Conservation (phyloP, 2,329 filamentous ascomycete species). For the Fusarium sp. region DNA sequence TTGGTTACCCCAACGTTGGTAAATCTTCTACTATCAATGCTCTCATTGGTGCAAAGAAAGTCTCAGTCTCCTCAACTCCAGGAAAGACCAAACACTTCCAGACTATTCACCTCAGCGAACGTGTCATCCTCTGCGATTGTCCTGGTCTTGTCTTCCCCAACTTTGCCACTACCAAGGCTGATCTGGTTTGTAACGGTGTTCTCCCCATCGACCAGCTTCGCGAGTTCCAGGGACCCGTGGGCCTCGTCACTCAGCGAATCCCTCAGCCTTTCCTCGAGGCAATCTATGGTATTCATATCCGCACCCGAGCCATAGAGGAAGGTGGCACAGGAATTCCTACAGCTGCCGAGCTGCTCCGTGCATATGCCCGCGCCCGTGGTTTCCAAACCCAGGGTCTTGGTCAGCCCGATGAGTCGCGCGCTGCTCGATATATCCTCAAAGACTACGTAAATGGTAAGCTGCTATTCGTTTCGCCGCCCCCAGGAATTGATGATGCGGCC, state of each 20-base stretch:
- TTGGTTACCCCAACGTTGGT: slow-evolving; percentile 98
- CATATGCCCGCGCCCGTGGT: slow-evolving; percentile 88
- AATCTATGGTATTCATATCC: slow-evolving; percentile 91
- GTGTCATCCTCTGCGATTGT: slow-evolving; percentile 94
- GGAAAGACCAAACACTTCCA: slow-evolving; percentile 99
- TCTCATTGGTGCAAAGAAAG: slow-evolving; percentile 97
- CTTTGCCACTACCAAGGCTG: slow-evolving; percentile 95
- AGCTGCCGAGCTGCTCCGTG: slow-evolving; percentile 82
- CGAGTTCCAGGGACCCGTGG: slow-evolving; percentile 88
- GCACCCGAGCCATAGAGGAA: slow-evolving; percentile 83
- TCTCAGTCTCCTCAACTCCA: slow-evolving; percentile 95
- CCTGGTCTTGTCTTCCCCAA: slow-evolving; percentile 98
- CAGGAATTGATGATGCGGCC: slow-evolving; percentile 72
- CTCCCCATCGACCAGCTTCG: slow-evolving; percentile 96
- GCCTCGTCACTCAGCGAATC: slow-evolving; percentile 84
- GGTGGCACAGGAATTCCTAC: slow-evolving; percentile 90
- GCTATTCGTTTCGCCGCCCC: slow-evolving; percentile 89
- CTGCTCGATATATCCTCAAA: slow-evolving; percentile 89
- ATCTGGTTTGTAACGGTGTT: slow-evolving; percentile 94
- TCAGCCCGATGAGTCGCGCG: slow-evolving; percentile 91
- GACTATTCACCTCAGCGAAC: slow-evolving; percentile 91
- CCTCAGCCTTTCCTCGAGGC: slow-evolving; percentile 91
- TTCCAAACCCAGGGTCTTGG: slow-evolving; percentile 91
- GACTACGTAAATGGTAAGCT: slow-evolving; percentile 98
- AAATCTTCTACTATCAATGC: slow-evolving; percentile 99